These are phyloP conservation scores for Citrullus colocynthis DNA, from an alignment of 306 rosid genomes.

Conservation along the genomic window DNA sequence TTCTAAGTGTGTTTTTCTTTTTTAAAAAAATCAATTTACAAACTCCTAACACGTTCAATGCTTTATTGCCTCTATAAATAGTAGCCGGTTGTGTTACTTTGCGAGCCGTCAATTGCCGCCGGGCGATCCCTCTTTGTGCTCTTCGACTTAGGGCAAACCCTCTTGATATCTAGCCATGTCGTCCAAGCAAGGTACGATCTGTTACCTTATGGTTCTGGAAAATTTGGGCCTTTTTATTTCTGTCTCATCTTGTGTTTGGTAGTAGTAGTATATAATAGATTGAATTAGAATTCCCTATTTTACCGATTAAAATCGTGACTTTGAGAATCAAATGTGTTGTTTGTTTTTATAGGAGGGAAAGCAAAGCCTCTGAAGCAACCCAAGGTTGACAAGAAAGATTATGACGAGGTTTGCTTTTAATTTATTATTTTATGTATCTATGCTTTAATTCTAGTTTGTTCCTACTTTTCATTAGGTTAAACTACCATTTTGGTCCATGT, in stretches of 20 bases:
- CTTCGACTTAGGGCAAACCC: conserved; percentile 27
- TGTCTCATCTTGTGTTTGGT: background rate
- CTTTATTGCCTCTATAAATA: background rate
- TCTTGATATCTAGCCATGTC: background rate
- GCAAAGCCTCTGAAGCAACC: conserved; percentile 97
- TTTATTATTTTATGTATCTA: background rate
- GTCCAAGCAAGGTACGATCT: conserved; percentile 46
- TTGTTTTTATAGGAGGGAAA: conserved; percentile 47
- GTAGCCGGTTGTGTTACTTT: background rate
- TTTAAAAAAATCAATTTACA: background rate
- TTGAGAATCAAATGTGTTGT: background rate
- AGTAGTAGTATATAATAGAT: background rate
- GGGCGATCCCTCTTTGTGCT: conserved; percentile 2
- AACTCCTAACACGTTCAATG: background rate
- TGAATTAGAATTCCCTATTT: background rate
- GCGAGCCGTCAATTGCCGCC: too few relatives aligned
- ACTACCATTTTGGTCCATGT: too few relatives aligned
- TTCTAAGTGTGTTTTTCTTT: background rate
- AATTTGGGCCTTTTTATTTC: background rate
- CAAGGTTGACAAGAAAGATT: conserved; percentile 70
- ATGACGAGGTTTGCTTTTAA: conserved; percentile 48
- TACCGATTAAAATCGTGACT: background rate
- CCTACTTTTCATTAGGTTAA: too few relatives aligned
- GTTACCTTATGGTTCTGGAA: background rate
- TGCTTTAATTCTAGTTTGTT: background rate